phyloP scores from a whole-genome alignment of 2,329 filamentous ascomycete genomes.

The Fusarium sp. region DNA sequence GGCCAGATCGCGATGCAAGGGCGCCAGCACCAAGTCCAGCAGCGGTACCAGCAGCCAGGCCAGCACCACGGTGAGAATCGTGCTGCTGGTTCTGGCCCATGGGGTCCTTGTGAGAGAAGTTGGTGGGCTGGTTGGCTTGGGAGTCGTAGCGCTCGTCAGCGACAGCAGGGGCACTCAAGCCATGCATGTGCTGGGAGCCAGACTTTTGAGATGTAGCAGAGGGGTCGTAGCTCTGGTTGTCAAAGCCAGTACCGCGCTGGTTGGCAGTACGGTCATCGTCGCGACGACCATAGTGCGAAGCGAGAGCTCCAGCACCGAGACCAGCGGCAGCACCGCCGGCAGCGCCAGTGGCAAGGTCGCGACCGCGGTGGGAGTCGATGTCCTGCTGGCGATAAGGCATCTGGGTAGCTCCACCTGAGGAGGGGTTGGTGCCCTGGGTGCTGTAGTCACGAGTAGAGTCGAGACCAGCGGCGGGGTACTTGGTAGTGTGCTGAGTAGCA shows the following conservation, averaged over 20 bases:
- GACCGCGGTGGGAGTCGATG: not conserved
- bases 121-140: not conserved
- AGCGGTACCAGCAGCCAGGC: not conserved
- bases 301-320: conserved; percentile 17
- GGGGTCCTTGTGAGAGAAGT: conserved; percentile 14
- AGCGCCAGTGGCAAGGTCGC: not conserved
- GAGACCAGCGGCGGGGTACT: conserved; percentile 9
- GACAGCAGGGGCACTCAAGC: not conserved
- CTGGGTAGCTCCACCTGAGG: not conserved
- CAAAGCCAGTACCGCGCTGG: not conserved
- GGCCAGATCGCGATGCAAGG: not conserved
- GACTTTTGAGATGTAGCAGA: not conserved
- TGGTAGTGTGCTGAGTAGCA: not conserved
- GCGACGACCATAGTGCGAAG: not conserved
- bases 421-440: not conserved
- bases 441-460: not conserved
- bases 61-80: conserved; percentile 6
- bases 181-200: not conserved
- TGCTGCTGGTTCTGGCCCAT: conserved; percentile 10
- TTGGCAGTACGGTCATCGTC: not conserved
- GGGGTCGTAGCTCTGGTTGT: not conserved
- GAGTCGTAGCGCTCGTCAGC: conserved; percentile 2
- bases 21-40: not conserved
- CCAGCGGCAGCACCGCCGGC: conserved; percentile 6
- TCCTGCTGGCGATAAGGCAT: conserved; percentile 5